Evolutionary conservation across 2,329 filamentous ascomycete genomes (phyloP), one percentile per base, ranked within the genome.

Genomic region (Hypoxylon sp.): DNA sequence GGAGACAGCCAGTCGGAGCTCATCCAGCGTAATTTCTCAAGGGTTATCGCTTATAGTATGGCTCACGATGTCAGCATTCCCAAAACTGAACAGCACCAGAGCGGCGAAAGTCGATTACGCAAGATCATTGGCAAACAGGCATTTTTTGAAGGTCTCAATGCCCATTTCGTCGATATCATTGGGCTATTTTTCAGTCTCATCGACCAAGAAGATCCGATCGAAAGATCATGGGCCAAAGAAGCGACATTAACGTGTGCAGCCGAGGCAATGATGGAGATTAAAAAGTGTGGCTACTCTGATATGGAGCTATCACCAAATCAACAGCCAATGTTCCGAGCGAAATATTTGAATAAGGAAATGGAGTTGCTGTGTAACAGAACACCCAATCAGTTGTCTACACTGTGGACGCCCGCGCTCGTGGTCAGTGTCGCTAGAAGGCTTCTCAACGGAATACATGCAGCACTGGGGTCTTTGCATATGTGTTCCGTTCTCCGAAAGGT

Each of bases 401-500:
- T 97, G 11, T 97, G 93, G 91, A 92, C 89, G 0, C 87, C 93
- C 5, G 84, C 91, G 3, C 80, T 94, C 41, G 88, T 93, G 52
- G 86, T 89, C 0, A 90, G 89, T 61, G 85, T 96, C 24, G 88
- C 91, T 55, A 88, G 96, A 53, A 89, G 86, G 66, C 83, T 99
- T 2, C 81, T 99, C 56, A 91, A 93, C 74, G 90, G 89, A 1
- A 90, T 97, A 17, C 89, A 96, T 72, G 86, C 90, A 19, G 91
- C 93, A 0, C 80, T 98, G 5, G 96, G 95, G 0, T 91, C 95
- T 19, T 81, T 97, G 4, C 91, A 97, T 76, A 91, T 92, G 37
- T 95, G 93, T 74, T 90, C 93, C 1, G 88, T 97, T 3, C 84
- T 99, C 53, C 89, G 94, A 39, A 97, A 96, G 74, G 84, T 98